Evolutionary conservation across 2,329 filamentous ascomycete genomes (phyloP).

Genomic region (Fusarium caatingaense): DNA sequence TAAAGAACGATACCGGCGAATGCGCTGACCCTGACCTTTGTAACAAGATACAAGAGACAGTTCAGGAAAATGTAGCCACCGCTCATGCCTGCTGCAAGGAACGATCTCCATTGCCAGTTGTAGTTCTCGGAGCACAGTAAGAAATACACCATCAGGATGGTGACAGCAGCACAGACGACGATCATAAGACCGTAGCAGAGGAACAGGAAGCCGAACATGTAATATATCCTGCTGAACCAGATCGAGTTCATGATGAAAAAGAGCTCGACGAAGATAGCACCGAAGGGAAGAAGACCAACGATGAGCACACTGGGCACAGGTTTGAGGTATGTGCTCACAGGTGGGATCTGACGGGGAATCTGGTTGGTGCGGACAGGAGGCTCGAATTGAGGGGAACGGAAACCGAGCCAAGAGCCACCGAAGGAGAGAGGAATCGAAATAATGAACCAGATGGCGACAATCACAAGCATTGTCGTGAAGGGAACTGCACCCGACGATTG

Average conservation of each 20-base stretch:
- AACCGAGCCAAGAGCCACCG: conserved; percentile 91
- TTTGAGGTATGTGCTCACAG: conserved; percentile 82
- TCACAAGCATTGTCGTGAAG: conserved; percentile 95
- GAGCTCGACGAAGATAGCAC: conserved; percentile 96
- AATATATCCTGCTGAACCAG: conserved; percentile 99
- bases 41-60: conserved; percentile 89
- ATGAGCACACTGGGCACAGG: conserved; percentile 91
- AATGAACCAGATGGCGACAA: conserved; percentile 94
- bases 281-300: conserved; percentile 92
- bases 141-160: conserved; percentile 95
- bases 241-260: conserved; percentile 99
- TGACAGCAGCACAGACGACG: conserved; percentile 91
- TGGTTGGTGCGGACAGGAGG: conserved; percentile 95
- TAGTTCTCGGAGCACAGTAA: conserved; percentile 96
- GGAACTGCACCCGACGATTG: conserved; percentile 93
- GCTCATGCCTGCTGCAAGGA: conserved; percentile 89
- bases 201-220: conserved; percentile 99
- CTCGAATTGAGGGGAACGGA: conserved; percentile 78
- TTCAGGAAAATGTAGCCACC: conserved; percentile 93
- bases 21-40: conserved; percentile 85
- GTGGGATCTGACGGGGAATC: conserved; percentile 96
- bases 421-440: conserved; percentile 94
- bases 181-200: conserved; percentile 98
- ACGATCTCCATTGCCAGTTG: conserved; percentile 98
- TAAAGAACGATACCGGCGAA: conserved; percentile 91